These are phyloP conservation scores for Gaertneriomyces sp. DNA, from an alignment of 192 early-diverging fungal species.

Conservation along the genomic window DNA sequence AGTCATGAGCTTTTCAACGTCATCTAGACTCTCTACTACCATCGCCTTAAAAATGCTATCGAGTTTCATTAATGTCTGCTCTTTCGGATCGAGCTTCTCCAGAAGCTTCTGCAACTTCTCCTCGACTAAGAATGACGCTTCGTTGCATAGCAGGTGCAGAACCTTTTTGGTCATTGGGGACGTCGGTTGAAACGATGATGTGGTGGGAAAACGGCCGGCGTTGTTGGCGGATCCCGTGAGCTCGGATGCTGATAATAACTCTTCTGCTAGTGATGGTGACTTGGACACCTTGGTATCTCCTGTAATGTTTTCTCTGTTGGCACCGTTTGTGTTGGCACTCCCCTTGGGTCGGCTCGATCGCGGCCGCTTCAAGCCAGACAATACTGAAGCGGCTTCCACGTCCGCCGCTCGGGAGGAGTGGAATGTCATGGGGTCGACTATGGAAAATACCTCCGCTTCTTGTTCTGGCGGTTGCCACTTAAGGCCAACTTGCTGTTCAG, in stretches of 20 bases:
- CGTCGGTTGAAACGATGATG: slow-evolving; percentile 1
- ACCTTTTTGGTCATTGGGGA: slow-evolving; percentile 39
- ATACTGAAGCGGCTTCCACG: not conserved
- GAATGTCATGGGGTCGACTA: slow-evolving; percentile 36
- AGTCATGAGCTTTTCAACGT: slow-evolving; percentile 45
- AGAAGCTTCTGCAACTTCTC: slow-evolving; percentile 58
- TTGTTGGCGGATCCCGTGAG: too few species aligned
- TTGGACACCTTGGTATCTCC: not conserved
- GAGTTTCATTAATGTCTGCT: slow-evolving; percentile 54
- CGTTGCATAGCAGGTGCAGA: slow-evolving; percentile 50
- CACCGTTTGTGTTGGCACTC: slow-evolving; percentile 1
- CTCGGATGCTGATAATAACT: slow-evolving; percentile 9
- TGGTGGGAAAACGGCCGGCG: not conserved
- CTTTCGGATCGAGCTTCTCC: slow-evolving; percentile 45
- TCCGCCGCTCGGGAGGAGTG: slow-evolving; percentile 9
- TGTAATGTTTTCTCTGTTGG: not conserved
- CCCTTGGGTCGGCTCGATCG: not conserved
- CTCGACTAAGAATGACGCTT: slow-evolving; percentile 56
- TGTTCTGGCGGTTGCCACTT: slow-evolving; percentile 39
- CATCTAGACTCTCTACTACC: slow-evolving; percentile 50
- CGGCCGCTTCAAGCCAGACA: not conserved
- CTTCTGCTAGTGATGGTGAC: slow-evolving; percentile 8
- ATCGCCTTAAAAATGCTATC: slow-evolving; percentile 60
- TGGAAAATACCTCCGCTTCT: slow-evolving; percentile 42
- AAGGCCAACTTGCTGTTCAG: slow-evolving; percentile 59